Evolutionary conservation across 2,329 filamentous ascomycete species (phyloP), one percentile per base, ranked within the genome.

Genomic region (Diaporthe velutina): DNA sequence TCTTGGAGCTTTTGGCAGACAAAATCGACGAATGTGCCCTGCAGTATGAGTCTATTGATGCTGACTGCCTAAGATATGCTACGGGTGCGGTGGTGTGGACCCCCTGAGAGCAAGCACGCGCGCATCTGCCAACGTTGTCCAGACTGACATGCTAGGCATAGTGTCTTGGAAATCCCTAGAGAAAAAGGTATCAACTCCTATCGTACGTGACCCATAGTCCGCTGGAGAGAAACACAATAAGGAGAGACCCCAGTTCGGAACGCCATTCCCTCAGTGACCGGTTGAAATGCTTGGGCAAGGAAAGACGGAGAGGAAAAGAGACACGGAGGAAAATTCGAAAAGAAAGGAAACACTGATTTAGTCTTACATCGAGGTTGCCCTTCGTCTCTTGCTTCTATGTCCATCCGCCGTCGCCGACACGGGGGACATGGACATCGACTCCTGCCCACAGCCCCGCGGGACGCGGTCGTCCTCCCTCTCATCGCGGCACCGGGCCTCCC

Each of bases 361-460:
- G 54, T 68, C 61, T 78, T 80, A 85, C 80, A 84, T 81, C 9
- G 84, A 86, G 57, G 83, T 84, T 33, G 84, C 84, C 75, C 85
- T 82, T 58, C 84, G 77, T 77, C 84, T 82, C 80, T 86, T 88
- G 73, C 82, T 82, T 75, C 83, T 80, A 58, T 80, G 77, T 25
- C 80, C 73, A 13, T 60, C 71, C 25, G 64, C 50, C 33, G 55
- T 28, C 25, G 73, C 70, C 35, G 70, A 64, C 38, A 73, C 54
- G 13, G 75, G 71, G 35, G 38, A 71, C 76, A 61, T 81, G 76
- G 45, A 78, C 75, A 38, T 81, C 78, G 73, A 66, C 55, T 76
- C 75, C 15, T 50, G 48, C 17, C 73, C 75, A 70, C 70, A 73
- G 50, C 61, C 73, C 40, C 75, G 73, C 38, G 68, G 40, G 10